phyloP scores from a whole-genome alignment of 495 filamentous ascomycete species.

The Apiosordaria backusii region DNA sequence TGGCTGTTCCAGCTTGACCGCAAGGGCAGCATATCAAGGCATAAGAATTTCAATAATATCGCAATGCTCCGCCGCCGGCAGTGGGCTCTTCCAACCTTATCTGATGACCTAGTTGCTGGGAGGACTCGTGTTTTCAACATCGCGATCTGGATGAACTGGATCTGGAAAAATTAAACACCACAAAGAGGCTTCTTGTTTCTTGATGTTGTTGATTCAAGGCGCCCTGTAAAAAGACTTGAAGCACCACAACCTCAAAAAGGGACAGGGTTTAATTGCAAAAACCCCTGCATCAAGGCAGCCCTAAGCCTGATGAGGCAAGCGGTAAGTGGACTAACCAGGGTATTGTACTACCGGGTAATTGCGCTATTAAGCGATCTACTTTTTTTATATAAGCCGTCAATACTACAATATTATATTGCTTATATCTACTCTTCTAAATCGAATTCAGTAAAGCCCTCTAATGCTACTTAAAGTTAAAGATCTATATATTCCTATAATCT shows the following conservation, averaged over 20 bases:
- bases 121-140: neutral
- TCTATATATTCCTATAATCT: too few species aligned
- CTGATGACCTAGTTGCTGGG: neutral
- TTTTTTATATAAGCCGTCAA: too few species aligned
- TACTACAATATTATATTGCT: too few species aligned
- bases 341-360: too few species aligned
- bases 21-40: neutral
- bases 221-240: conserved; percentile 6
- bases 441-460: too few species aligned
- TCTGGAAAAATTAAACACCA: neutral
- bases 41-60: neutral
- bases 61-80: neutral
- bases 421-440: too few species aligned
- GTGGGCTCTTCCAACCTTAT: neutral
- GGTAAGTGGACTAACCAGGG: too few species aligned
- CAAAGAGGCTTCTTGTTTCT: neutral
- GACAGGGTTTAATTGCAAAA: neutral
- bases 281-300: conserved; percentile 18
- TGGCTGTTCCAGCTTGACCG: neutral
- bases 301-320: conserved; percentile 31
- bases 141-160: neutral
- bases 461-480: too few species aligned
- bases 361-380: too few species aligned
- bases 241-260: neutral
- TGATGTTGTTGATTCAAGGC: neutral